Conservation (phyloP, 441 rosid genomes). For the Lepidium campestre region DNA sequence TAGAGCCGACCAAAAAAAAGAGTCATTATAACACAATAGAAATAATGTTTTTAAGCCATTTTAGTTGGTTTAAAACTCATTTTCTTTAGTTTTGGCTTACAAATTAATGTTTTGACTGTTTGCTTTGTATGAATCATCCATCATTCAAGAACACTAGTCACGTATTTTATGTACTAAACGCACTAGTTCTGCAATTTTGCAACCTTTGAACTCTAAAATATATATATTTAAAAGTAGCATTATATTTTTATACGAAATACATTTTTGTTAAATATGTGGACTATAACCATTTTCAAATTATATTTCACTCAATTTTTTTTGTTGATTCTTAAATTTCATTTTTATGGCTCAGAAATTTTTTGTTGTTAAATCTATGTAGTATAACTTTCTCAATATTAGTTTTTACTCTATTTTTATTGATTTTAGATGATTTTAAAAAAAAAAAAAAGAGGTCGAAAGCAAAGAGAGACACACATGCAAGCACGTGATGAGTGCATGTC, state of each 20-base stretch:
- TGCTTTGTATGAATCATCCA: not conserved
- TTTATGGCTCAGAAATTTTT: too few relatives aligned
- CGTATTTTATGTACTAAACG: not conserved
- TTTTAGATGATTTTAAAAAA: too few relatives aligned
- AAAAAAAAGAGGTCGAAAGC: slow-evolving; percentile 2
- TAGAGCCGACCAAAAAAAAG: slow-evolving; percentile 15
- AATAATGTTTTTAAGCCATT: not conserved
- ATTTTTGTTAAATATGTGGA: too few relatives aligned
- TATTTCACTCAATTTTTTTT: too few relatives aligned
- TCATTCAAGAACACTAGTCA: not conserved
- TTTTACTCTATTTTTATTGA: too few relatives aligned
- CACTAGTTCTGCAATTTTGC: not conserved
- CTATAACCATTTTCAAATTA: too few relatives aligned
- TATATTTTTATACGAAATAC: too few relatives aligned
- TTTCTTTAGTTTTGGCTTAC: not conserved
- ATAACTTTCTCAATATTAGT: too few relatives aligned
- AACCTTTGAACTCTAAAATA: not conserved
- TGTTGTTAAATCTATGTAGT: too few relatives aligned
- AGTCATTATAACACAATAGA: not conserved
- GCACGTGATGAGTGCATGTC: slow-evolving; percentile 48
- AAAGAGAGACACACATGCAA: slow-evolving; percentile 37
- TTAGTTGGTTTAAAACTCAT: not conserved
- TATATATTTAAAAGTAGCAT: too few relatives aligned
- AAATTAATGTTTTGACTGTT: not conserved
- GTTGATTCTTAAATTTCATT: too few relatives aligned